Conservation (phyloP, 129 eudicot genomes). For the Logfia minima region DNA sequence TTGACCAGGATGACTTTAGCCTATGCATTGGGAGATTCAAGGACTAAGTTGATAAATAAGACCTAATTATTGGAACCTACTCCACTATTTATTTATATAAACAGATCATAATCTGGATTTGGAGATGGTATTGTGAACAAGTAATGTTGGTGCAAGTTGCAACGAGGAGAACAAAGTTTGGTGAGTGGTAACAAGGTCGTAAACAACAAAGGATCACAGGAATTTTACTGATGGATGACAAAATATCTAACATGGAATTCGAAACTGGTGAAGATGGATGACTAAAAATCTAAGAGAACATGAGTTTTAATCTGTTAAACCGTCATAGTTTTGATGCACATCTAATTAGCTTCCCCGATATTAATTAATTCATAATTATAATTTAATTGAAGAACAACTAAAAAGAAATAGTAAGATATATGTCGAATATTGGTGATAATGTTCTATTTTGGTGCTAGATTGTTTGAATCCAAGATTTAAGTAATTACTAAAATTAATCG, state of each 20-base stretch:
- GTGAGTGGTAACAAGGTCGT: slow-evolving; percentile 27
- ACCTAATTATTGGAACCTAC: not conserved
- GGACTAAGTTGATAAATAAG: not conserved
- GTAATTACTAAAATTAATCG: not conserved
- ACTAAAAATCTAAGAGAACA: not conserved
- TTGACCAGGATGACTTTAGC: slow-evolving; percentile 9
- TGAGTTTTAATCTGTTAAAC: no score
- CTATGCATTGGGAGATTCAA: slow-evolving; percentile 26
- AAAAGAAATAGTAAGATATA: no score
- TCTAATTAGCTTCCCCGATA: no score
- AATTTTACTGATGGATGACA: not conserved
- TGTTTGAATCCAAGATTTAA: not conserved
- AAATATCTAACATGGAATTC: slow-evolving; percentile 16
- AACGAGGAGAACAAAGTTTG: slow-evolving; percentile 18
- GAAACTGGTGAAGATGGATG: not conserved
- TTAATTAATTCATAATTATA: no score
- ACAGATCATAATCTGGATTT: not conserved
- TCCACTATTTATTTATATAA: not conserved
- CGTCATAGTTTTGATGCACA: no score
- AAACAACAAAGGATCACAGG: not conserved
- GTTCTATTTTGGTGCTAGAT: no score
- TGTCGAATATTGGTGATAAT: no score
- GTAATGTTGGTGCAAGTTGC: slow-evolving; percentile 6
- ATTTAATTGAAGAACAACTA: no score
- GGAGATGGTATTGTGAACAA: slow-evolving; percentile 28